Base-by-base conservation (phyloP, 768 basidiomycete species). In the Panaeolus cyanescens region DNA sequence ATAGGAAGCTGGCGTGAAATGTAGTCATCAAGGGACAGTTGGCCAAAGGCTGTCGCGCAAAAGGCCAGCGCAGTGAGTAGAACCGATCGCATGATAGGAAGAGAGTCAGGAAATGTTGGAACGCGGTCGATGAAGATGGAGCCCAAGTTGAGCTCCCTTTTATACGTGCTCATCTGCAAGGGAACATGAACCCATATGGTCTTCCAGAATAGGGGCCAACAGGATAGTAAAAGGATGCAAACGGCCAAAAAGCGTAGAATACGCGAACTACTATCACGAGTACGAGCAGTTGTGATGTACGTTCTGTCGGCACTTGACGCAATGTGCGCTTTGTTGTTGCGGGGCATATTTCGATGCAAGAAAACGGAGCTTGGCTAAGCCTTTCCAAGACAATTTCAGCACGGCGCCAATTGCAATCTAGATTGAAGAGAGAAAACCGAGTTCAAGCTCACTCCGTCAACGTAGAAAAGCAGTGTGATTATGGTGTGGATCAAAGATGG, bases 1-100 rank as follows among this genome's bases (percentile, higher is more conserved):
- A 89, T 80, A 31, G 85, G 83, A 0, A 79, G 79, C 71, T 90
- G 83, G 6, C 74, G 74, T 0, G 72, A 67, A 60, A 87, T 70
- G 68, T 87, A 91, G 15, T 74, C 64, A 64, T 86, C 81, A 30
- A 83, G 4, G 22, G 42, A 28, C 22, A 45, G 4, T 45, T 45
- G 71, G 55, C 65, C 73, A 64, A 65, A 72, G 22, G 67, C 64
- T 30, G 61, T 59, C 20, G 68, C 63, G 58, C 64, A 68, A 28
- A 69, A 63, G 36, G 25, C 72, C 61, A 70, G 69, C 32, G 56
- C 55, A 67, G 70, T 63, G 67, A 76, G 32, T 68, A 66, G n/a
- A 69, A 55, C 17, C 67, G 65, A 62, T 60, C 75, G 75, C 77
- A 79, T 80, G 28, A 9, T 45, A 4, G 42, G 22, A 28, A 45